Base-by-base conservation (phyloP, 1,284 basidiomycete species). In the Trametes versicolor region DNA sequence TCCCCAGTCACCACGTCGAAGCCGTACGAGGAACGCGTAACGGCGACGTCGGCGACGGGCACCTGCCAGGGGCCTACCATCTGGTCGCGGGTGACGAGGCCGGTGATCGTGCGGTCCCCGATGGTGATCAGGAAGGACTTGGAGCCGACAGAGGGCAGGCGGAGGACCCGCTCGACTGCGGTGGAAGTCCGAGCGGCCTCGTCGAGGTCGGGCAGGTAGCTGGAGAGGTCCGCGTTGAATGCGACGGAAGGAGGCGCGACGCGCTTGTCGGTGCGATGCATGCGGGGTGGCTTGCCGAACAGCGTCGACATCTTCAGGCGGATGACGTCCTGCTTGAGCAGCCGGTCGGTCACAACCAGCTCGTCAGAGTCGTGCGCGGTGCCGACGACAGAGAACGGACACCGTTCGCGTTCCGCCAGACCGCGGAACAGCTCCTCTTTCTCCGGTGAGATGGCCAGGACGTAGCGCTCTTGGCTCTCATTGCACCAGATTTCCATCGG, bases 401-500 rank as follows among this genome's bases (percentile, higher is more conserved):
- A 98, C 58, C 97, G 85, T 78, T 99, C 97, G 67, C 97, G 86
- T 74, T 86, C 85, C 15, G 95, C 95, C 50, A 99, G 92, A 8
- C 75, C 80, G 75, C 90, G 88, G 78, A 99, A 99, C 13, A 77
- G 73, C 19, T 82, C 77, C 19, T 84, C 78, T 63, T 82, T 83
- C 41, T 88, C 84, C 4, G 88, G 86, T 0, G 86, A 85, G 65
- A 98, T 86, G 19, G 96, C 98, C 36, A 99, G 86, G 37, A 99
- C 98, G 76, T 99, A 99, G 50, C 98, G 91, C 76, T 99, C 97
- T 81, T 99, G 97, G 70, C 91, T 94, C 81, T 99, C 98, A 79
- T 99, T 99, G 79, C 98, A 99, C 97, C 97, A 99, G 66, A 99
- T 99, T 81, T 99, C 97, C 96, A 99, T 98, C 0, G 97, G 98